These are phyloP conservation scores for Pythium pectinolyticum DNA, from an alignment of 352 stramenopile genomes.

Conservation along the genomic window DNA sequence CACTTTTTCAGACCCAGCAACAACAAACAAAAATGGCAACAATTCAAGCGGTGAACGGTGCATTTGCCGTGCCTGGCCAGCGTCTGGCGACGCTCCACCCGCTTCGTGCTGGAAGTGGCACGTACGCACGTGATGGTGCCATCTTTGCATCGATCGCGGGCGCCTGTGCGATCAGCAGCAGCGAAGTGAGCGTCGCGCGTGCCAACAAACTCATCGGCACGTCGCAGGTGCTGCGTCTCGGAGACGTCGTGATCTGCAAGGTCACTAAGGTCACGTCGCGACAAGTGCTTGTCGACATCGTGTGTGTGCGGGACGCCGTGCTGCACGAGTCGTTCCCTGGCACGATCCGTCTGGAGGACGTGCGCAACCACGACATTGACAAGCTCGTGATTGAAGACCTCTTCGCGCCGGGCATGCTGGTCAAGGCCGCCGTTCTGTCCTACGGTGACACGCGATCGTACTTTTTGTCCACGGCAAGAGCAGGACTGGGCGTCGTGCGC, in stretches of 20 bases:
- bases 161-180: slow-evolving; percentile 36
- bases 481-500: slow-evolving; percentile 65
- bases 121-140: slow-evolving; percentile 55
- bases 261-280: slow-evolving; percentile 69
- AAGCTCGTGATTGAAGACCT: slow-evolving; percentile 80
- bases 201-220: slow-evolving; percentile 57
- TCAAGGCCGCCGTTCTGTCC: slow-evolving; percentile 82
- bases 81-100: slow-evolving; percentile 41
- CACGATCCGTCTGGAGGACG: slow-evolving; percentile 78
- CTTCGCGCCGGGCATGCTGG: slow-evolving; percentile 65
- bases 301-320: slow-evolving; percentile 67
- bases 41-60: slow-evolving; percentile 13
- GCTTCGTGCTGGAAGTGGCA: slow-evolving; percentile 44
- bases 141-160: slow-evolving; percentile 78
- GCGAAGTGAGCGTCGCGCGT: slow-evolving; percentile 52
- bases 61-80: slow-evolving; percentile 61
- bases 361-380: slow-evolving; percentile 77
- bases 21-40: slow-evolving; percentile 25
- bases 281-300: slow-evolving; percentile 79
- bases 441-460: slow-evolving; percentile 85
- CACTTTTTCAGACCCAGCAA: neutral
- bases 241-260: slow-evolving; percentile 64
- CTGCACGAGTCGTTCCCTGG: slow-evolving; percentile 79
- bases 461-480: slow-evolving; percentile 77
- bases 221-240: slow-evolving; percentile 66